Evolutionary conservation across 768 basidiomycete species (phyloP).

Genomic region (Naganishia vaughanmartiniae): DNA sequence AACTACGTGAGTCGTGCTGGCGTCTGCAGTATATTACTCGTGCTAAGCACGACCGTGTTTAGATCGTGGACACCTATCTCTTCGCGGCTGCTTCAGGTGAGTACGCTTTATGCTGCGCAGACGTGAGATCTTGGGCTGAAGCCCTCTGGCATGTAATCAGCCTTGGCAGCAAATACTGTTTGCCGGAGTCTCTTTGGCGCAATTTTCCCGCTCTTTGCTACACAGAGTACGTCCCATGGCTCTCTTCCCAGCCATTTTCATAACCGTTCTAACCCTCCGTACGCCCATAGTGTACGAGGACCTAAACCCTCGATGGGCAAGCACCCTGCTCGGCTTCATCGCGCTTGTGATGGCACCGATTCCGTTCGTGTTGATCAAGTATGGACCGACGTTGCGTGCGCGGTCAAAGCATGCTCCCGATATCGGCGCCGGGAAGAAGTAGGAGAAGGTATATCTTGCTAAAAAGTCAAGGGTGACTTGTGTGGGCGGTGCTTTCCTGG

Average conservation of each 20-base stretch:
- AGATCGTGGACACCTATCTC: slow-evolving; percentile 54
- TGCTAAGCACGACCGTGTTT: slow-evolving; percentile 29
- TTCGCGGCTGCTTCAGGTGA: slow-evolving; percentile 49
- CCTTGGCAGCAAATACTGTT: slow-evolving; percentile 49
- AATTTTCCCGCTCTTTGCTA: slow-evolving; percentile 30
- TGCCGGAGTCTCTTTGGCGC: slow-evolving; percentile 30
- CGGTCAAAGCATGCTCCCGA: slow-evolving; percentile 34
- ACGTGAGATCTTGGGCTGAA: too few species aligned
- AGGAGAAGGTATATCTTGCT: too few species aligned
- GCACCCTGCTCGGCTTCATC: slow-evolving; percentile 46
- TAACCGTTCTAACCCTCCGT: slow-evolving; percentile 45
- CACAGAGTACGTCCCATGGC: slow-evolving; percentile 5
- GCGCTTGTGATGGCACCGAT: slow-evolving; percentile 40
- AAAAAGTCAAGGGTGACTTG: too few species aligned
- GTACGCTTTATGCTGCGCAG: slow-evolving; percentile 34
- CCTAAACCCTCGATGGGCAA: slow-evolving; percentile 53
- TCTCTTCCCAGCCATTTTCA: neutral
- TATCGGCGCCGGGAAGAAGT: neutral
- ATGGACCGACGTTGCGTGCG: slow-evolving; percentile 43
- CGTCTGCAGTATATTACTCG: neutral
- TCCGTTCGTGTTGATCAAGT: slow-evolving; percentile 46
- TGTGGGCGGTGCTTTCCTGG: too few species aligned
- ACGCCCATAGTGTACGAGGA: slow-evolving; percentile 53
- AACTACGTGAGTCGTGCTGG: slow-evolving; percentile 38
- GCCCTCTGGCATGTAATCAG: too few species aligned